Conservation (phyloP, 148 eudicot genomes). For the Dianthus caryophyllus region DNA sequence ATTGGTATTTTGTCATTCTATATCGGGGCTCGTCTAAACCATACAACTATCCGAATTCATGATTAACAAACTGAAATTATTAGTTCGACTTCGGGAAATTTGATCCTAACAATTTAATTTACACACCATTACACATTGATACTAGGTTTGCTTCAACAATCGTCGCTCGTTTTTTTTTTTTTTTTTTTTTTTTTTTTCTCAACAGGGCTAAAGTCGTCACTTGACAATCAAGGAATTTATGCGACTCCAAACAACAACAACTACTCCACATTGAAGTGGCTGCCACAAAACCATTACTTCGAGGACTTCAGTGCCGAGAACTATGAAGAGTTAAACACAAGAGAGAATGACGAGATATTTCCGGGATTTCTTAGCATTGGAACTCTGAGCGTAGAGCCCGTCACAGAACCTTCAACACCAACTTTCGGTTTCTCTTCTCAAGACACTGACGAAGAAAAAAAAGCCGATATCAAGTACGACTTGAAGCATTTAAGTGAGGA, state of each 20-base stretch:
- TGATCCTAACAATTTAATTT: not conserved
- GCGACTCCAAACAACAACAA: constrained; percentile 28
- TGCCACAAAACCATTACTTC: constrained; percentile 20
- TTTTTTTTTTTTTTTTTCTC: no score
- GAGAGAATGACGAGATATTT: constrained; percentile 34
- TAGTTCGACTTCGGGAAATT: no score
- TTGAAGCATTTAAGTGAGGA: constrained; percentile 52
- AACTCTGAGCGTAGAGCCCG: constrained; percentile 56
- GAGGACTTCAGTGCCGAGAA: constrained; percentile 3
- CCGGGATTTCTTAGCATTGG: constrained; percentile 72
- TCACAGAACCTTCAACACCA: constrained; percentile 55
- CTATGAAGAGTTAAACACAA: constrained; percentile 25
- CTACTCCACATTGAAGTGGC: constrained; percentile 23
- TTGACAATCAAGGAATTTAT: constrained; percentile 30
- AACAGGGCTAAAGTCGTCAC: constrained; percentile 26
- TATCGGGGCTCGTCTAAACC: not conserved
- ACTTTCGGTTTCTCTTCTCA: constrained; percentile 37
- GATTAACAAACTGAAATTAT: not conserved
- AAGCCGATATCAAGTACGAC: constrained; percentile 41
- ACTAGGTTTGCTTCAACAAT: constrained; percentile 14
- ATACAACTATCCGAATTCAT: not conserved
- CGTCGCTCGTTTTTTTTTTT: constrained; percentile 14
- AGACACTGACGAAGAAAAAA: constrained; percentile 29
- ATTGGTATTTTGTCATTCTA: constrained; percentile 37
- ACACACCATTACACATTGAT: no score